These are phyloP conservation scores for Trapa incisa DNA, from an alignment of 345 rosid species.

Conservation along the genomic window DNA sequence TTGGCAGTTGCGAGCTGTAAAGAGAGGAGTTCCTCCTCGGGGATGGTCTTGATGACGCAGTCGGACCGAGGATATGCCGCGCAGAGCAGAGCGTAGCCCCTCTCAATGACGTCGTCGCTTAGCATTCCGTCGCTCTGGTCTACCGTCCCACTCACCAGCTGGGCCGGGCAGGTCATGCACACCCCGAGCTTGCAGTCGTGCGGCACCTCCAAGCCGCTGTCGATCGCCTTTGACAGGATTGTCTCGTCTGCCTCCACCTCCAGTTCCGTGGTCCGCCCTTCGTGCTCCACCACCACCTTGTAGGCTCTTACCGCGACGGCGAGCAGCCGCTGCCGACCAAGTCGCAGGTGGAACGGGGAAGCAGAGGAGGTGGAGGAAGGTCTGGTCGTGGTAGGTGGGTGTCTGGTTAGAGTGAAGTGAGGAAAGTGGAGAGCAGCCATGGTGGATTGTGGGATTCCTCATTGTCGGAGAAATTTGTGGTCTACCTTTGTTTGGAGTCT, in stretches of 20 bases:
- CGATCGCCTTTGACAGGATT: conserved; percentile 73
- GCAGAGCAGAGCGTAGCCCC: conserved; percentile 76
- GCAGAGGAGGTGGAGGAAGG: conserved; percentile 16
- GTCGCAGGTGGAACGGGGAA: conserved; percentile 7
- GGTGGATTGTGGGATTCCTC: conserved; percentile 6
- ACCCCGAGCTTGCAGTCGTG: conserved; percentile 95
- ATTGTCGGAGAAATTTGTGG: conserved; percentile 17
- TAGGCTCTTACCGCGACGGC: conserved; percentile 7
- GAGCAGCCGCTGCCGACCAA: conserved; percentile 1
- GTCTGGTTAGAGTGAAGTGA: conserved; percentile 31
- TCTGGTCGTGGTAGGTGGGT: conserved; percentile 13
- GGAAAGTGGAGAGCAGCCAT: conserved; percentile 66
- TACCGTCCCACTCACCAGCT: conserved; percentile 49
- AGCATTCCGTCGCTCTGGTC: conserved; percentile 98
- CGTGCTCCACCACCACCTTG: conserved; percentile 73
- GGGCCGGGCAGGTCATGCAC: conserved; percentile 98
- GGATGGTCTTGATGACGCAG: conserved; percentile 71
- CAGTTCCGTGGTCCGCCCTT: conserved; percentile 52
- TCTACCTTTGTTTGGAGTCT: not conserved
- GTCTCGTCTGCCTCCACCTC: conserved; percentile 82
- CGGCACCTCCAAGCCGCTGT: conserved; percentile 56
- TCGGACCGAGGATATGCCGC: conserved; percentile 73
- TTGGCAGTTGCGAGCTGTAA: conserved; percentile 83
- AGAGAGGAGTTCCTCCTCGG: conserved; percentile 79
- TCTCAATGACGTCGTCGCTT: conserved; percentile 87